Evolutionary conservation across 2,329 filamentous ascomycete species (phyloP), one percentile per base, ranked within the genome.

Genomic region (Penicillium sclerotigenum): DNA sequence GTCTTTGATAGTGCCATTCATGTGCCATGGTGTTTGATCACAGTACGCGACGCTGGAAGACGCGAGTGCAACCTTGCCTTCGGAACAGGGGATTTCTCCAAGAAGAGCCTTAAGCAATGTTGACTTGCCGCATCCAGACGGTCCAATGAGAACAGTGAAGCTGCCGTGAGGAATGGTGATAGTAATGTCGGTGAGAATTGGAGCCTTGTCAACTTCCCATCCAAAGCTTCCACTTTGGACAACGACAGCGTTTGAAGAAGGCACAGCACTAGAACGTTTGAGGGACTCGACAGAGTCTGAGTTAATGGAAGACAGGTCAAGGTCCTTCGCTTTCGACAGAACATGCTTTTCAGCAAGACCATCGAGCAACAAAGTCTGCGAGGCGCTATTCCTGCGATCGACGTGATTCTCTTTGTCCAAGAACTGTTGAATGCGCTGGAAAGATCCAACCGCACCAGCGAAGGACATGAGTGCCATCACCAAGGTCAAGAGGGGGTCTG

Each of bases 91-190:
- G 0, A 75, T 68, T 56, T 80, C 78, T 24, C 78, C 76, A 0
- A 80, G 71, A 16, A 80, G 62, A 18, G 72, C 70, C 54, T 78
- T 77, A 5, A 79, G 69, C 5, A 83, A 63, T 4, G 79, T 81
- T 20, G 80, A 81, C 57, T 83, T 83, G 4, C 80, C 81, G 56
- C 77, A 81, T 5, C 79, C 80, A 24, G 80, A 77, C 16, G 80
- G 79, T 16, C 80, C 80, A 53, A 81, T 71, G 10, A 82, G 63
- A 65, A 81, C 77, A 26, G 76, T 79, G 47, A 81, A 71, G 55
- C 75, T 77, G 34, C 73, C 72, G 20, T 72, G 72, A 24, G 75
- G 70, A 31, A 81, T 68, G 8, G 61, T 67, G 33, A 80, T 60
- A 8, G 70, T 74, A 52, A 80, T 73, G 16, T 70, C 67, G 34